phyloP scores from a whole-genome alignment of 2,329 filamentous ascomycete genomes.

The Juglanconis juglandina region DNA sequence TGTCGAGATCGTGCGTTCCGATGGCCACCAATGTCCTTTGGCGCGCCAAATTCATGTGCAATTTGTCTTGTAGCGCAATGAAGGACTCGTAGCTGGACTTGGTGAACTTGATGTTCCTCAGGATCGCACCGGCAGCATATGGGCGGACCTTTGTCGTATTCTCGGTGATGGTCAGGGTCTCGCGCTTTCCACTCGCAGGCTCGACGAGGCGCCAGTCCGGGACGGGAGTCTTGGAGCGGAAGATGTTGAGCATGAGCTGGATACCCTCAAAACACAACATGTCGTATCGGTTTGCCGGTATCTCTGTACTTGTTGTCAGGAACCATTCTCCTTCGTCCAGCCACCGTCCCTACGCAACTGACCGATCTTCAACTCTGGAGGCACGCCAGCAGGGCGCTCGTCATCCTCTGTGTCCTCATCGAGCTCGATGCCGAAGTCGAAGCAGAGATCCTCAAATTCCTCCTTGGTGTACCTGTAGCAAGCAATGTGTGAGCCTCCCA shows the following conservation, averaged over 20 bases:
- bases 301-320: constrained; percentile 12
- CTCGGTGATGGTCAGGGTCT: constrained; percentile 77
- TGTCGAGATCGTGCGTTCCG: constrained; percentile 94
- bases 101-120: constrained; percentile 89
- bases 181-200: constrained; percentile 68
- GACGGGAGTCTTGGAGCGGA: constrained; percentile 70
- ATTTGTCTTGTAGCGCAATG: constrained; percentile 95
- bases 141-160: constrained; percentile 76
- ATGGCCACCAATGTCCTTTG: constrained; percentile 94
- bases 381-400: constrained; percentile 74
- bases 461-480: constrained; percentile 73
- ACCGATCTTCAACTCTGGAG: constrained; percentile 85
- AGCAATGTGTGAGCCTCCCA: constrained; percentile 20
- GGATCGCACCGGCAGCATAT: constrained; percentile 82
- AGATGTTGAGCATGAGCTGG: constrained; percentile 91
- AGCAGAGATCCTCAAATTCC: constrained; percentile 95
- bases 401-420: constrained; percentile 88
- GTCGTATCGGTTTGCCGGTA: constrained; percentile 73
- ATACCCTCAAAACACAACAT: constrained; percentile 98
- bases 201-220: constrained; percentile 77
- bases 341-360: background rate
- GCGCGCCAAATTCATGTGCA: constrained; percentile 92
- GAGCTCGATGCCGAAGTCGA: constrained; percentile 97
- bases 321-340: background rate
- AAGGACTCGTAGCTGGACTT: constrained; percentile 92